Conservation (phyloP, 2,329 filamentous ascomycete species). For the Diaporthe nobilis region DNA sequence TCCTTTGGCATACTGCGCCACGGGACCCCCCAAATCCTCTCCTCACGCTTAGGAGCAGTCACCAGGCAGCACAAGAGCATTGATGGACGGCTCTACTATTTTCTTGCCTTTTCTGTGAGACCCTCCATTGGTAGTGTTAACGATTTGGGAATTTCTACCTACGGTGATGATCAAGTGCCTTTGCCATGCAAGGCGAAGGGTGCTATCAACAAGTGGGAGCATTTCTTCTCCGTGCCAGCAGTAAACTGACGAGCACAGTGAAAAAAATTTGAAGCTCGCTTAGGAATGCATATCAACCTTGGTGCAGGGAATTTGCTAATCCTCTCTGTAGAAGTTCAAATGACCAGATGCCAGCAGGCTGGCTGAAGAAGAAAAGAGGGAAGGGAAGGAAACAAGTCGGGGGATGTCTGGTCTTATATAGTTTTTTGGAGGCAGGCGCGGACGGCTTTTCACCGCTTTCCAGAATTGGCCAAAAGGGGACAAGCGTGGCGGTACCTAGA, state of each 20-base stretch:
- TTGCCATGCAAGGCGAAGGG: no score
- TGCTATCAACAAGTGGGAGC: background rate
- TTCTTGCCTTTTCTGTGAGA: background rate
- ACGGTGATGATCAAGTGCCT: background rate
- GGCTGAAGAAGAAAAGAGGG: slow-evolving; percentile 3
- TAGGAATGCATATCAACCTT: slow-evolving; percentile 83
- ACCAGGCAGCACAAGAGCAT: background rate
- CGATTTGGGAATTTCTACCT: background rate
- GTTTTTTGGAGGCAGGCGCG: background rate
- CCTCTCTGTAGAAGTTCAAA: slow-evolving; percentile 39
- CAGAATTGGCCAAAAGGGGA: background rate
- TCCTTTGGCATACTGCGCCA: background rate
- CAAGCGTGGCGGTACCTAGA: background rate
- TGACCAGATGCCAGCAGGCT: slow-evolving; percentile 33
- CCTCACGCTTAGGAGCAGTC: background rate
- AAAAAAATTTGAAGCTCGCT: slow-evolving; percentile 81
- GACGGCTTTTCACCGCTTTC: slow-evolving; percentile 28
- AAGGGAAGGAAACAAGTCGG: background rate
- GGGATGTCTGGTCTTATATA: slow-evolving; percentile 13
- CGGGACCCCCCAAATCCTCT: background rate
- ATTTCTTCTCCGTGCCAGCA: slow-evolving; percentile 35
- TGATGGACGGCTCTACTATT: background rate
- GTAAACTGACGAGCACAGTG: slow-evolving; percentile 27
- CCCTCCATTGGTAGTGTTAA: background rate
- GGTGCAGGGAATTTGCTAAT: slow-evolving; percentile 83